Evolutionary conservation across 2,329 filamentous ascomycete genomes (phyloP), one percentile per base, ranked within the genome.

Genomic region (Fusarium foetens): DNA sequence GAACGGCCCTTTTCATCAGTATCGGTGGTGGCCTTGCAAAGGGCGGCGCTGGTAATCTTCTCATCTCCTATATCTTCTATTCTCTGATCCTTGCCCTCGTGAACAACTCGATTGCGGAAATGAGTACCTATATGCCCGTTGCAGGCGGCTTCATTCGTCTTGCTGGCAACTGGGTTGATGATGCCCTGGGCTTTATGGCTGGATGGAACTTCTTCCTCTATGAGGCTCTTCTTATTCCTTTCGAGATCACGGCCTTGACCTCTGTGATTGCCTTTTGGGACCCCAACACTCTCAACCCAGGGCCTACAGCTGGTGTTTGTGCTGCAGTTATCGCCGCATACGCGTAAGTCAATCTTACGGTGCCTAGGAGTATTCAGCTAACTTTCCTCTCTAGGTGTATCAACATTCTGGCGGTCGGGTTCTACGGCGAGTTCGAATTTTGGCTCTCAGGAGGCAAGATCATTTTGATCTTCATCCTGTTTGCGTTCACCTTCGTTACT

Each of bases 401-500:
- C 11, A 85, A 85, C 66, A 70, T 81, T 9, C 64, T 84, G 2
- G 82, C 82, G 2, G 84, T 86, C 1, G 71, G 77, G 10, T 81
- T 78, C 55, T 86, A 81, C 54, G 84, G 84, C 23, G 80, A 83
- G 33, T 77, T 81, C 6, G 84, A 86, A 70, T 86, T 86, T 65
- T 85, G 82, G 74, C 76, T 85, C 23, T 81, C 84, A 1, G 79
- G 79, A 67, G 79, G 88, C 60, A 88, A 90, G 72, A 29, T 64
- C 17, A 13, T 60, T n/a, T 42, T 64, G 16, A 60, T 64, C 29
- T 59, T 64, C 7, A 64, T 86, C 46, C 81, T 92, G 36, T 89
- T 89, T 63, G 83, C 88, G 54, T 86, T 89, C 75, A 87, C 87
- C n/a, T 80, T 91, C 38, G 82, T 91, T 49, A 88, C 91, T 69